A percentile compares a stretch with the other conserved stretches of the same genome.
Conservation (phyloP, 768 basidiomycete genomes). For the Russula emetica region DNA sequence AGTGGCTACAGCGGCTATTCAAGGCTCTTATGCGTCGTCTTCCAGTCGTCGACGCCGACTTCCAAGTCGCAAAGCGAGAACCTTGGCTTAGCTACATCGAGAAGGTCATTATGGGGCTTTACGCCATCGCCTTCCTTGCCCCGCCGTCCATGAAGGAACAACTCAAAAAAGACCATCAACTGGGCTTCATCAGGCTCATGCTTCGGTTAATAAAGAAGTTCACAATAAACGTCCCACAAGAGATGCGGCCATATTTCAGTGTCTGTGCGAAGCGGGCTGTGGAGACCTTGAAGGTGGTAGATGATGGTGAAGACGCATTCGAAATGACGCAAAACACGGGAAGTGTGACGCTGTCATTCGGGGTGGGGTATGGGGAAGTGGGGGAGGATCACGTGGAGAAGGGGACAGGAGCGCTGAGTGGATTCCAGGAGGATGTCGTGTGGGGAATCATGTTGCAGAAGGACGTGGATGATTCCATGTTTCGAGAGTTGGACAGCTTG, state of each 20-base stretch:
- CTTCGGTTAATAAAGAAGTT: constrained; percentile 67
- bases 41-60: constrained; percentile 76
- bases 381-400: constrained; percentile 61
- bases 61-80: constrained; percentile 58
- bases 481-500: constrained; percentile 75
- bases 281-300: constrained; percentile 74
- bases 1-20: constrained; percentile 59
- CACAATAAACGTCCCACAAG: constrained; percentile 45
- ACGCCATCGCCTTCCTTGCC: constrained; percentile 80
- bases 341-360: constrained; percentile 65
- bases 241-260: constrained; percentile 50
- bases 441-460: constrained; percentile 69
- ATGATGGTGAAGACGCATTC: constrained; percentile 70
- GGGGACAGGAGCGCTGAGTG: constrained; percentile 71
- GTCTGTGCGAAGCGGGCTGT: constrained; percentile 61
- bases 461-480: constrained; percentile 71
- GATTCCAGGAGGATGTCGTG: constrained; percentile 59
- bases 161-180: constrained; percentile 58
- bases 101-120: constrained; percentile 75
- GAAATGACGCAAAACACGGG: constrained; percentile 57
- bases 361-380: constrained; percentile 80
- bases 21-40: constrained; percentile 73
- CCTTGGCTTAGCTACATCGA: constrained; percentile 76
- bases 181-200: constrained; percentile 69
- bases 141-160: constrained; percentile 67